These are phyloP conservation scores for Camellia sinensis DNA, from an alignment of 148 eudicot species.

Conservation along the genomic window DNA sequence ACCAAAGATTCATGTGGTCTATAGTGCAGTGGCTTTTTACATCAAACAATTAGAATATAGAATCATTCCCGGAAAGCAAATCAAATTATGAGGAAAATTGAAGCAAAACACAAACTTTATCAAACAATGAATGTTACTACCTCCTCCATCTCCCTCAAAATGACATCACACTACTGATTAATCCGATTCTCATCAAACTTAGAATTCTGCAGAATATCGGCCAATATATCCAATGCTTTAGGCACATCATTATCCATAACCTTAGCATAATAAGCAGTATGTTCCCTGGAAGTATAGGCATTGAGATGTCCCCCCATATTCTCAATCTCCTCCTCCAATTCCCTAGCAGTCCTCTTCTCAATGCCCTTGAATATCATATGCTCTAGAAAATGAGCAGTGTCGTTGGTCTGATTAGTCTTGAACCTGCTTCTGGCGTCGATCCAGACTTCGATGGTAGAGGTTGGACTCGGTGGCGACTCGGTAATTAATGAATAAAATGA, in stretches of 20 bases:
- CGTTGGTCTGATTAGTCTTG: conserved; percentile 63
- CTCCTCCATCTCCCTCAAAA: conserved; percentile 93
- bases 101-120: neutral
- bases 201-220: conserved; percentile 91
- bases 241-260: conserved; percentile 64
- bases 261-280: conserved; percentile 81
- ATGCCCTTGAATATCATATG: conserved; percentile 88
- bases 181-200: conserved; percentile 60
- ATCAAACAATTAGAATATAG: too few relatives aligned
- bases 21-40: too few relatives aligned
- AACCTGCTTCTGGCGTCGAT: conserved; percentile 79
- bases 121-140: conserved; percentile 15
- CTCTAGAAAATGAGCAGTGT: conserved; percentile 76
- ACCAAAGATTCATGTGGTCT: neutral
- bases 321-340: conserved; percentile 82
- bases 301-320: conserved; percentile 91
- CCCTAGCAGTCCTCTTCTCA: conserved; percentile 41
- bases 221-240: conserved; percentile 60
- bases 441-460: conserved; percentile 83
- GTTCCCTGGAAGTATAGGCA: conserved; percentile 87
- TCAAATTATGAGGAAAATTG: neutral
- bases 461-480: conserved; percentile 68
- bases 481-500: neutral
- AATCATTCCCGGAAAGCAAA: neutral
- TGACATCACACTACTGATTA: conserved; percentile 69